Base-by-base conservation (phyloP, 805 yeast species). In the Metschnikowia reukaufii region DNA sequence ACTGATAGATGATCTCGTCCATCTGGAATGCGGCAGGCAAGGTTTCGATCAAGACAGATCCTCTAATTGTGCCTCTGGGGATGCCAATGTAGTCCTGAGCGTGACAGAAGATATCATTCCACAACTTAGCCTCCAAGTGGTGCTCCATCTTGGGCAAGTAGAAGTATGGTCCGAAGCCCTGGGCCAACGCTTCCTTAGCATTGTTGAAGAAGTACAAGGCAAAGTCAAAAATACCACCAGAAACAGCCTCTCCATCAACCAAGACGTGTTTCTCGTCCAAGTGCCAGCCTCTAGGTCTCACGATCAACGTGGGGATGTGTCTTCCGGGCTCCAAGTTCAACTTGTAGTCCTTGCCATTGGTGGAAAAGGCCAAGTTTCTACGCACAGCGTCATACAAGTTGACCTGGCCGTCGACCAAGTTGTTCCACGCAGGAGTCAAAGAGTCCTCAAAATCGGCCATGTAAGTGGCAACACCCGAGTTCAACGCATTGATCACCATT, bases 281-380 rank as follows among this genome's bases (percentile, higher is more conserved):
- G 65, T 86, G 95, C 91, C 92, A 86, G 42, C 95, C 94, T 73
- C 95, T 79, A 62, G 95, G 95, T 73, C 95, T 80, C 47, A 86
- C 90, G 64, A 86, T 84, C 64, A 86, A 70, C 36, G 90, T 86
- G 51, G 92, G 92, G 43, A 84, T 73, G 61, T 83, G 83, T 63
- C 77, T 75, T 45, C 74, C 77, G 47, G 73, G 73, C 50, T 70
- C 72, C 59, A 61, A 68, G 58, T 75, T 68, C 59, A 74, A 70
- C 50, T 62, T 59, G 59, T 74, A 74, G 45, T 59, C 59, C 72
- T 82, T 66, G 52, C 73, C 74, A 60, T 75, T 68, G 57, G 75
- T 55, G 18, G 56, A 58, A 52, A 56, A 68, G 32, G 57, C 66
- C 59, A 86, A 76, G 60, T 83, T 78, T 62, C 82, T 77, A 67